These are phyloP conservation scores for Senna tora DNA, from an alignment of 306 rosid genomes.

Conservation along the genomic window DNA sequence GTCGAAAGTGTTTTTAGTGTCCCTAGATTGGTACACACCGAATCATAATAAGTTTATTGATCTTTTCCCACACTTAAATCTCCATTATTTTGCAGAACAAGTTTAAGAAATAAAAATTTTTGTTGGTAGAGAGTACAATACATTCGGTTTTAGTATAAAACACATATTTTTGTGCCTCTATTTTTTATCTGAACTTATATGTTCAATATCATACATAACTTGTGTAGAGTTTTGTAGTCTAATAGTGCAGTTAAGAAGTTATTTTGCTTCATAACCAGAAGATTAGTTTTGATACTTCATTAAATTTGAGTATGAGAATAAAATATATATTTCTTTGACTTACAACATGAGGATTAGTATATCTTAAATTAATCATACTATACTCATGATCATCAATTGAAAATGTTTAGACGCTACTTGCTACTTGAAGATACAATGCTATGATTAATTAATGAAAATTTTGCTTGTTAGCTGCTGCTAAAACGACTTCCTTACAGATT, in stretches of 20 bases:
- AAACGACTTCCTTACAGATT: slow-evolving; percentile 3
- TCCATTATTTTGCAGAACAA: not conserved
- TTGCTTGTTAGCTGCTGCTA: not conserved
- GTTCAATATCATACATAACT: not conserved
- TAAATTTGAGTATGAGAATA: too few species aligned
- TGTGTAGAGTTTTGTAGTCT: not conserved
- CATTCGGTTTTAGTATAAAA: slow-evolving; percentile 12
- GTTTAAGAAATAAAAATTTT: slow-evolving; percentile 14
- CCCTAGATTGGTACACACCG: slow-evolving; percentile 43
- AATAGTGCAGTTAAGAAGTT: not conserved
- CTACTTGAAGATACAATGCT: slow-evolving; percentile 13
- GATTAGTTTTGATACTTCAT: too few species aligned
- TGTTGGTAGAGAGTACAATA: slow-evolving; percentile 1
- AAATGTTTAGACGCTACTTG: too few species aligned
- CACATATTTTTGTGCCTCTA: not conserved
- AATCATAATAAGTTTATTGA: slow-evolving; percentile 2
- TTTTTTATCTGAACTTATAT: not conserved
- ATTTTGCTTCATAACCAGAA: too few species aligned
- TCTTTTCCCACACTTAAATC: slow-evolving; percentile 14
- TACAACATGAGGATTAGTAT: too few species aligned
- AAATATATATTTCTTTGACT: too few species aligned
- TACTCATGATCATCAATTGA: too few species aligned
- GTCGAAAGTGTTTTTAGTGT: slow-evolving; percentile 85
- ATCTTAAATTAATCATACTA: too few species aligned
- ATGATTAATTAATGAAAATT: not conserved